Evolutionary conservation across 176 grass and related monocot genomes (phyloP).

Genomic region (Poa pratensis): DNA sequence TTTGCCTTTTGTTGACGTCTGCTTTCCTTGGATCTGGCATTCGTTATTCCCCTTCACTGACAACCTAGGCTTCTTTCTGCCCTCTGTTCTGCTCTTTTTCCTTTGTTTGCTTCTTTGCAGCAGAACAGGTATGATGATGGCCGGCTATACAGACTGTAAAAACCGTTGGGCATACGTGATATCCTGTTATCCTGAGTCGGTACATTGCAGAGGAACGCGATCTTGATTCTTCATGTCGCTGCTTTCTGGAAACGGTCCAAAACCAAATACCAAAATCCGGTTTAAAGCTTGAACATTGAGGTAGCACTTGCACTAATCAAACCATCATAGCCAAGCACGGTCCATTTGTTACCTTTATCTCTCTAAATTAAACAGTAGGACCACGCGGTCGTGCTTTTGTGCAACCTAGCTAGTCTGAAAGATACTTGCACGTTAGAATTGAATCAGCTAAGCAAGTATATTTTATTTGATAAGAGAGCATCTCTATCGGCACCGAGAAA

Average conservation of each 20-base stretch:
- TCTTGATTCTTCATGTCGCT: not conserved
- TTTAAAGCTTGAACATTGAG: not conserved
- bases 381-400: not conserved
- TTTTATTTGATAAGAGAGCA: too few relatives aligned
- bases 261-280: not conserved
- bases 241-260: not conserved
- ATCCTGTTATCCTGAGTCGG: constrained; percentile 25
- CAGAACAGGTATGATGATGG: constrained; percentile 24
- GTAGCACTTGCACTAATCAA: not conserved
- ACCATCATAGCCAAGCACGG: not conserved
- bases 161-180: not conserved
- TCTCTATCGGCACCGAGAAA: too few relatives aligned
- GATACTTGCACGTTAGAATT: not conserved
- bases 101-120: constrained; percentile 37
- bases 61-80: not conserved
- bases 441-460: not conserved
- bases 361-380: constrained; percentile 11
- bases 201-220: not conserved
- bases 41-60: constrained; percentile 11
- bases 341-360: not conserved
- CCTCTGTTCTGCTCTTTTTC: not conserved
- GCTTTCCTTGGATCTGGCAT: constrained; percentile 46
- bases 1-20: constrained; percentile 13
- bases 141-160: constrained; percentile 28
- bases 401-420: not conserved